Evolutionary conservation across 257 asterid genomes (phyloP).

Genomic region (Ligustrum vulgare): DNA sequence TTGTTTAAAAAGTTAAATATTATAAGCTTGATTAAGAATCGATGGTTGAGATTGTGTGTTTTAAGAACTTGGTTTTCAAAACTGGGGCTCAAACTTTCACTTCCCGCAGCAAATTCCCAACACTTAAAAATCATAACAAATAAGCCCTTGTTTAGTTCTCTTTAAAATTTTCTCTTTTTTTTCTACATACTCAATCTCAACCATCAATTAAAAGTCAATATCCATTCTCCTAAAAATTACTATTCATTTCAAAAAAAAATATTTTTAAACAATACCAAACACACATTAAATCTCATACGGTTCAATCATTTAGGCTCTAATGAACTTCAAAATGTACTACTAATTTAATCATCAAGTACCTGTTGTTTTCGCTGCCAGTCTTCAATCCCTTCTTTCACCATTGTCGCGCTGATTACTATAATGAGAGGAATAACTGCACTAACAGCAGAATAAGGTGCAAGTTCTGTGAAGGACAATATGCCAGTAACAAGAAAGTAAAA

Average conservation of each 20-base stretch:
- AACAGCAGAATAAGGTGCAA: constrained; percentile 58
- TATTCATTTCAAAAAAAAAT: no score
- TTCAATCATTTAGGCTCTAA: background rate
- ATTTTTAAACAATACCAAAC: no score
- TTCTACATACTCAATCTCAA: no score
- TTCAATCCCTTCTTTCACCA: constrained; percentile 70
- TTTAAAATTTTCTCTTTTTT: no score
- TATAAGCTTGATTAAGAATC: no score
- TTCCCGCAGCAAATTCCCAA: background rate
- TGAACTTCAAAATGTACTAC: background rate
- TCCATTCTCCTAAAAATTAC: no score
- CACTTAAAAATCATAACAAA: background rate
- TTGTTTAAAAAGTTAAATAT: no score
- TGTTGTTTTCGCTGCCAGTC: constrained; percentile 66
- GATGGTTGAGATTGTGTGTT: no score
- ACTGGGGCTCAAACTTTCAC: no score
- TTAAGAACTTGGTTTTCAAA: no score
- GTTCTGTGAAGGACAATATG: constrained; percentile 55
- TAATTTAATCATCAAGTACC: constrained; percentile 33
- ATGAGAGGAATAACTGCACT: constrained; percentile 60
- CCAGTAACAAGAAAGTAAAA: constrained; percentile 63
- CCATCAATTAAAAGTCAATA: no score
- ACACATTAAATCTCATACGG: background rate
- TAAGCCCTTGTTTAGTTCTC: no score
- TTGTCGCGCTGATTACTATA: constrained; percentile 60